A percentile compares a stretch with the other conserved stretches of the same genome.
phyloP scores from a whole-genome alignment of 2,329 filamentous ascomycete genomes.

The Epichloe sylvatica region DNA sequence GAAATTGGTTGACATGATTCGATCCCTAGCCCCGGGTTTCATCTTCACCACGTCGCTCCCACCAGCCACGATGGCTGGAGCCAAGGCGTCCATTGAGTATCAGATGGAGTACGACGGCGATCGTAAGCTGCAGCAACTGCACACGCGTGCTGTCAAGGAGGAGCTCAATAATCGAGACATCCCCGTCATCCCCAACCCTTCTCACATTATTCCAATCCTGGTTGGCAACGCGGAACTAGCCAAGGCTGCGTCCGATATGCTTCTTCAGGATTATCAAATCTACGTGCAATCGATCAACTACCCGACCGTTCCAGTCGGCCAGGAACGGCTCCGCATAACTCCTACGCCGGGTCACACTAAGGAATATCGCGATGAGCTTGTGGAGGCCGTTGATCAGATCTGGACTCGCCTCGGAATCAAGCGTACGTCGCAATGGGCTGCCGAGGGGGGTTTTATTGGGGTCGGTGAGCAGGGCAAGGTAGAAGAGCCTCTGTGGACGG shows the following conservation, averaged over 20 bases:
- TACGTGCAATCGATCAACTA: conserved; percentile 99
- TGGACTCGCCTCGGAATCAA: conserved; percentile 84
- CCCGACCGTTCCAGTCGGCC: conserved; percentile 92
- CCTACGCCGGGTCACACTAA: conserved; percentile 85
- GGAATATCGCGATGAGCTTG: conserved; percentile 72
- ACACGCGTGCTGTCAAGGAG: conserved; percentile 89
- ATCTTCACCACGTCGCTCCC: conserved; percentile 98
- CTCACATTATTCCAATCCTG: conserved; percentile 86
- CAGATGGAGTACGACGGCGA: conserved; percentile 77
- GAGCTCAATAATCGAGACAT: conserved; percentile 67
- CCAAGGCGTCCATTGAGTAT: conserved; percentile 82
- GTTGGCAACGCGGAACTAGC: conserved; percentile 90
- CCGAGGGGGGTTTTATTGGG: conserved; percentile 83
- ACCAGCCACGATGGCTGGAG: conserved; percentile 92
- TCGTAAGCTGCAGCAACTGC: conserved; percentile 82
- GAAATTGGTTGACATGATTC: conserved; percentile 80
- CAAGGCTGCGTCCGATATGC: conserved; percentile 81
- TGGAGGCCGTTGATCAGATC: conserved; percentile 71
- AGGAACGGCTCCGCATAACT: conserved; percentile 90
- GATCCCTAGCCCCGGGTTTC: conserved; percentile 89
- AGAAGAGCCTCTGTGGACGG: conserved; percentile 74
- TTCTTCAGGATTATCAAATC: conserved; percentile 79
- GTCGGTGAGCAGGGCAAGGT: conserved; percentile 60
- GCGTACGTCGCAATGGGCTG: conserved; percentile 83
- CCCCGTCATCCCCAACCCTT: conserved; percentile 93